Base-by-base conservation (phyloP, 2,329 filamentous ascomycete genomes). In the Sclerotinia sclerotiorum region DNA sequence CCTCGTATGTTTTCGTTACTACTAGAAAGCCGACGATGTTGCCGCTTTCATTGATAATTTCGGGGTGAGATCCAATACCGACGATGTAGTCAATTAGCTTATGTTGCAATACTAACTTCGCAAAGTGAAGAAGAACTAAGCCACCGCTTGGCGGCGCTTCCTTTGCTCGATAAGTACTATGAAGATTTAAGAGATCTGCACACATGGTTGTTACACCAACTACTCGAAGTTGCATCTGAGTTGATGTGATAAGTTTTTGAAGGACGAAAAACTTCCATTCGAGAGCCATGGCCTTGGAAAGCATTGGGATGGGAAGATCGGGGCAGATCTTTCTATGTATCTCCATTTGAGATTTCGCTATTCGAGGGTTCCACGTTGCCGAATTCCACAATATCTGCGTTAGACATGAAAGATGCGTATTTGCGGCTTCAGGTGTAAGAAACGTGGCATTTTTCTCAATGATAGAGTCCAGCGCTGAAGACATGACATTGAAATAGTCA, bases 21-120 rank as follows among this genome's bases (percentile, higher is more conserved):
- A 93, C 86, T 64, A 98, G 82, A 75, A 98, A 98, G 0, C 92
- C 92, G 60, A 97, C 83, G 65, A 98, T 91, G 71, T 97, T 97
- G 52, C 85, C 84, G 75, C 92, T 92, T 73, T 93, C 88, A 48
- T 85, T 84, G 27, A 96, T 95, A 65, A 98, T 87, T 76, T 97
- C 93, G 1, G 94, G 93, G 76, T 98, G 95, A 44, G 94, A 97
- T 68, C 93, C 93, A 19, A 94, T 88, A 2, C 94, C 92, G 64
- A 97, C 86, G 57, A 99, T 88, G 78, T 97, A 98, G 69, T 93
- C 88, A 32, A 97, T 86, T 35, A 98, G 82, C 65, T 88, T 88
- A 51, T 90, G 89, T 8, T 84, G 80, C 21, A 90, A 82, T 46
- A 98, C 82, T 72, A 91, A 90, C 32, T 86, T 82, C 6, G 91